These are phyloP conservation scores for Pleurotus djamor DNA, from an alignment of 768 basidiomycete genomes.

Conservation along the genomic window DNA sequence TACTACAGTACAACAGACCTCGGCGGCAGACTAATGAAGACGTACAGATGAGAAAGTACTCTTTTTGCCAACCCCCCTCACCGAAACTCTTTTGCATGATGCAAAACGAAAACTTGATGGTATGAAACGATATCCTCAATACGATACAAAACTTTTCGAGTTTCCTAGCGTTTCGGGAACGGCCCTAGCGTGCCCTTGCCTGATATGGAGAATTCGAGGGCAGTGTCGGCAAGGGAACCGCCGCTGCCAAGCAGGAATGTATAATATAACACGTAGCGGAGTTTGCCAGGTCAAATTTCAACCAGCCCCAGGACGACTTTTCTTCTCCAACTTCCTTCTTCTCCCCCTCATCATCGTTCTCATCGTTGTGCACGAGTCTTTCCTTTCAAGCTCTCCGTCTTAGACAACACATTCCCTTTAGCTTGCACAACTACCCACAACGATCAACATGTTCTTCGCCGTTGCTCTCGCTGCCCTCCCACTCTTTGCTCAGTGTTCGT, in stretches of 20 bases:
- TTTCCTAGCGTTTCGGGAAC: no score
- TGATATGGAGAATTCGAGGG: neutral
- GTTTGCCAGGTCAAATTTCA: conserved; percentile 1
- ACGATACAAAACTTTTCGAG: no score
- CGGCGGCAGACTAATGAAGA: no score
- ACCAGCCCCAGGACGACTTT: no score
- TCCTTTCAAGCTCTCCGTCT: neutral
- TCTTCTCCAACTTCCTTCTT: neutral
- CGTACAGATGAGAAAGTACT: no score
- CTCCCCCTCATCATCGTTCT: neutral
- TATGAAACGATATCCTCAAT: no score
- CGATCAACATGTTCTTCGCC: neutral
- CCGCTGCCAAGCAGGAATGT: conserved; percentile 1
- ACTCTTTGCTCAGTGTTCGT: neutral
- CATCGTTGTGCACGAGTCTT: neutral
- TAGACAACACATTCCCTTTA: neutral
- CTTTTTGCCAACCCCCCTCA: no score
- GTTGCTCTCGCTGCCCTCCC: conserved; percentile 1
- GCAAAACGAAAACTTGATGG: no score
- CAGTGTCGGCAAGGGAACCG: conserved; percentile 5
- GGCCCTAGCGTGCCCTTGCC: neutral
- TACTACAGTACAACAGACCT: no score
- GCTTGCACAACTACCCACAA: neutral
- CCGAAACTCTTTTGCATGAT: no score
- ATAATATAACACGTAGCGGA: neutral